phyloP scores from a whole-genome alignment of 2,329 filamentous ascomycete species.

The Meredithiella fracta region DNA sequence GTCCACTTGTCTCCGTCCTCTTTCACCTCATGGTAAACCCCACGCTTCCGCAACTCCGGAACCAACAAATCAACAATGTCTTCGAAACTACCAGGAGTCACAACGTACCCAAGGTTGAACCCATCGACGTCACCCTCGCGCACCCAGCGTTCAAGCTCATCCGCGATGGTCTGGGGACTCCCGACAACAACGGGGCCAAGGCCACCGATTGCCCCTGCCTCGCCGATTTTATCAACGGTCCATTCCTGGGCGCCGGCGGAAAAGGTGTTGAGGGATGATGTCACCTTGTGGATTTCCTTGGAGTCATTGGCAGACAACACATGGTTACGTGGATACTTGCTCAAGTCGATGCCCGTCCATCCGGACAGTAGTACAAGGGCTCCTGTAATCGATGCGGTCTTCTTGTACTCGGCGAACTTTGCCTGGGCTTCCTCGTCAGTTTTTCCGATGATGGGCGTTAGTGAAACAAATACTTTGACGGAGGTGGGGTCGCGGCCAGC shows the following conservation, averaged over 20 bases:
- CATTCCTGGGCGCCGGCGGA: slow-evolving; percentile 27
- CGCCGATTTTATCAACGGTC: slow-evolving; percentile 28
- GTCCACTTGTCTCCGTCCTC: slow-evolving; percentile 26
- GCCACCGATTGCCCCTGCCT: slow-evolving; percentile 27
- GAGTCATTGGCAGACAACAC: slow-evolving; percentile 39
- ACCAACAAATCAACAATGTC: slow-evolving; percentile 21
- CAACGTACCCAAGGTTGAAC: slow-evolving; percentile 28
- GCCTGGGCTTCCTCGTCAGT: slow-evolving; percentile 36
- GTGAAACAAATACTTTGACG: slow-evolving; percentile 38
- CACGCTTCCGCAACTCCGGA: slow-evolving; percentile 19
- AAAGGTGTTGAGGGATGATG: slow-evolving; percentile 30
- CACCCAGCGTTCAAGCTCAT: slow-evolving; percentile 30
- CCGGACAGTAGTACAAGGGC: slow-evolving; percentile 39
- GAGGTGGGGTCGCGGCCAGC: slow-evolving; percentile 38
- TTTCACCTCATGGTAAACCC: slow-evolving; percentile 20
- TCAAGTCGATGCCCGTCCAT: slow-evolving; percentile 45
- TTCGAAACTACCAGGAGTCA: slow-evolving; percentile 25
- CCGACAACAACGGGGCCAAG: slow-evolving; percentile 24
- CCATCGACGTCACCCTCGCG: slow-evolving; percentile 27
- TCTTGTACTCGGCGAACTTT: slow-evolving; percentile 34
- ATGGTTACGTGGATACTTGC: slow-evolving; percentile 39
- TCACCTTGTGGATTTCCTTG: slow-evolving; percentile 34
- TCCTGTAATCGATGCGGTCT: slow-evolving; percentile 36
- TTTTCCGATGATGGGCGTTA: slow-evolving; percentile 32
- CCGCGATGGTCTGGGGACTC: slow-evolving; percentile 26